Evolutionary conservation across 2,329 filamentous ascomycete genomes (phyloP), one percentile per base, ranked within the genome.

Genomic region (Exophiala viscosa): DNA sequence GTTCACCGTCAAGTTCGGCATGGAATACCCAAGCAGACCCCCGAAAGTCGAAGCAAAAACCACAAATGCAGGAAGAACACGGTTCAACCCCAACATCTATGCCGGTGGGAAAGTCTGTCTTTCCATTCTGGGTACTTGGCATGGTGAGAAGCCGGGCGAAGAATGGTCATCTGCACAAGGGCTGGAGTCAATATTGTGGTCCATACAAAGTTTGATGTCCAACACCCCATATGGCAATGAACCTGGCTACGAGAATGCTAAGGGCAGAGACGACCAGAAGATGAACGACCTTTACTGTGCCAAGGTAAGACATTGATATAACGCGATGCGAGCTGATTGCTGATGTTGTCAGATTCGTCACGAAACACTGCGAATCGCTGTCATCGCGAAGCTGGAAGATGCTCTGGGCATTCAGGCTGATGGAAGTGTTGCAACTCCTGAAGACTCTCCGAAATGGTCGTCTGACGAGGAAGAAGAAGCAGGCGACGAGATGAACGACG

Each of bases 1-100:
- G 79, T 90, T 93, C 69, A 54, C 77, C 67, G 49, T 62, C 23
- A 52, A 45, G 20, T 62, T 64, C 38, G 54, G 53, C 32, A 50
- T 52, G 41, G 90, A 96, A 2, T 99, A 99, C 65, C 93, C 93
- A 5, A 81, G 77, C 52, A 81, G 76, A 55, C 76, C 82, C 5
- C 83, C 83, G 0, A 65, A 63, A 17, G 82, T 86, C 20, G 82
- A 77, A 18, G 85, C 87, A 20, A 79, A 85, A 38, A 97, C 93
- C 0, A 99, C 92, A 1, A 96, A 97, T 66, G 77, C 79, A n/a
- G 92, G 92, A 9, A 79, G 86, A 54, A 90, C 86, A 66, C 85
- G 93, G 6, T 97, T 97, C 76, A 96, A 96, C 65, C 93, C 93
- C 3, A 99, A 99, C 66, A 96, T 99, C 56, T 99, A 99, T 67